Evolutionary conservation across 352 stramenopile genomes (phyloP).

Genomic region (Pythium insidiosum): DNA sequence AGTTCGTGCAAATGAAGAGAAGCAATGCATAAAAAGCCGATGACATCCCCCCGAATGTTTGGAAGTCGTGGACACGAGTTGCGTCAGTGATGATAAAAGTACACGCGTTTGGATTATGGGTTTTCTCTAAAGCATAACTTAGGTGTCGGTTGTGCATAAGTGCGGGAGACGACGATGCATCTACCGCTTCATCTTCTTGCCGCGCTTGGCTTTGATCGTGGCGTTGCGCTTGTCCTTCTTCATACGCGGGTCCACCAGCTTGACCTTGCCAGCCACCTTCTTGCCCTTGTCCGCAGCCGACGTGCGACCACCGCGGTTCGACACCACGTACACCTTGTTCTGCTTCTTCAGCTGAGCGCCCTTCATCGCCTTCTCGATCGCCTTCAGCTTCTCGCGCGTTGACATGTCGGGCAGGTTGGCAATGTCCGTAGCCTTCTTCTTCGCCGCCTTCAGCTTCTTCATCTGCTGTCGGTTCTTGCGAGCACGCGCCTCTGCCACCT

Average conservation of each 20-base stretch:
- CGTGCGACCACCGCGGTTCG: constrained; percentile 48
- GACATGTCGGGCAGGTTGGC: constrained; percentile 95
- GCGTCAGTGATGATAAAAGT: too few species aligned
- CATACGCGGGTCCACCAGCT: constrained; percentile 97
- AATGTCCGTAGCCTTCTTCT: constrained; percentile 96
- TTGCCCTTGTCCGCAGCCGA: constrained; percentile 58
- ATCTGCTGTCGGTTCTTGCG: constrained; percentile 93
- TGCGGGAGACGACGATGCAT: too few species aligned
- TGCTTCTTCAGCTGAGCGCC: constrained; percentile 84
- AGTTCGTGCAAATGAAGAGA: too few species aligned
- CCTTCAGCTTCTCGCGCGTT: constrained; percentile 97
- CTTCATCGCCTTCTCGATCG: constrained; percentile 97
- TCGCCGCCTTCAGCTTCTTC: constrained; percentile 94
- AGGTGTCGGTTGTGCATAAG: too few species aligned
- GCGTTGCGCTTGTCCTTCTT: constrained; percentile 94
- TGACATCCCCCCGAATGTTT: too few species aligned
- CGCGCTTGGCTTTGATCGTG: constrained; percentile 74
- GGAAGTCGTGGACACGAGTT: too few species aligned
- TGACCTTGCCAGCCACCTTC: constrained; percentile 87
- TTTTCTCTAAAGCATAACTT: too few species aligned
- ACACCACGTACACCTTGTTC: constrained; percentile 97
- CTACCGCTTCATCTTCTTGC: constrained; percentile 87
- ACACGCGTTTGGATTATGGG: too few species aligned
- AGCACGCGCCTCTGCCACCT: constrained; percentile 96
- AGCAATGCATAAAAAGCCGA: too few species aligned